Percentiles rank a stretch among this genome's conserved stretches.
Evolutionary conservation across 2,329 filamentous ascomycete species (phyloP).

Genomic region (Chaetomiaceae sp.): DNA sequence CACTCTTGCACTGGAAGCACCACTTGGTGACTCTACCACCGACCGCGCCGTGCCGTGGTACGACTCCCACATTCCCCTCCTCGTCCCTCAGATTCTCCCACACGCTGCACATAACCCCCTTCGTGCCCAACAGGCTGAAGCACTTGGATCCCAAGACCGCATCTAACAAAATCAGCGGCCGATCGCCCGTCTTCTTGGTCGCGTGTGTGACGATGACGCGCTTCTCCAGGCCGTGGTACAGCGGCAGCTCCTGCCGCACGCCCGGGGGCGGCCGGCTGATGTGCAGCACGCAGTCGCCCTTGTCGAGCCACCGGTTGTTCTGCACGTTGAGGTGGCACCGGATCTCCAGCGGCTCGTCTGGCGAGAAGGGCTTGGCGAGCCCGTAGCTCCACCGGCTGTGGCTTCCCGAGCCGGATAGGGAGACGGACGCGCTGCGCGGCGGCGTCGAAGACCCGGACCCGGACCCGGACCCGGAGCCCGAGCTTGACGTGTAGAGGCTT

Average conservation of each 20-base stretch:
- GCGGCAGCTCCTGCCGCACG: conserved; percentile 51
- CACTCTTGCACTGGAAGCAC: conserved; percentile 55
- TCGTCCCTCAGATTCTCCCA: conserved; percentile 71
- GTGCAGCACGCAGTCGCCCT: conserved; percentile 76
- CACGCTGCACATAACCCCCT: conserved; percentile 82
- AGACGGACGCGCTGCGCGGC: conserved; percentile 54
- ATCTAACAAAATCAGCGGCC: conserved; percentile 65
- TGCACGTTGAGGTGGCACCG: conserved; percentile 75
- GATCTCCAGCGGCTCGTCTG: conserved; percentile 39
- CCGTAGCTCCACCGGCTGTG: conserved; percentile 61
- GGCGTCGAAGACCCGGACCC: conserved; percentile 39
- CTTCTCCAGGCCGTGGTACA: conserved; percentile 69
- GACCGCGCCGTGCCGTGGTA: conserved; percentile 45
- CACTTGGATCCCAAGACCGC: conserved; percentile 78
- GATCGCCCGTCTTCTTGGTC: conserved; percentile 52
- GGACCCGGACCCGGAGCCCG: conserved; percentile 50
- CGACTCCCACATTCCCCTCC: conserved; percentile 48
- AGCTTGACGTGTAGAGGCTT: conserved; percentile 55
- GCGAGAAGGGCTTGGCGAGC: conserved; percentile 48
- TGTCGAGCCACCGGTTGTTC: conserved; percentile 80
- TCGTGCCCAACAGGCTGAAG: conserved; percentile 75
- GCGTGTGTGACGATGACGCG: conserved; percentile 73
- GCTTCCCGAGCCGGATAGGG: conserved; percentile 36
- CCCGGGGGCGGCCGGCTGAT: conserved; percentile 69
- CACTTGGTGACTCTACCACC: conserved; percentile 55